Evolutionary conservation across 2,329 filamentous ascomycete species (phyloP).

Genomic region (Epichloe brachyelytri): DNA sequence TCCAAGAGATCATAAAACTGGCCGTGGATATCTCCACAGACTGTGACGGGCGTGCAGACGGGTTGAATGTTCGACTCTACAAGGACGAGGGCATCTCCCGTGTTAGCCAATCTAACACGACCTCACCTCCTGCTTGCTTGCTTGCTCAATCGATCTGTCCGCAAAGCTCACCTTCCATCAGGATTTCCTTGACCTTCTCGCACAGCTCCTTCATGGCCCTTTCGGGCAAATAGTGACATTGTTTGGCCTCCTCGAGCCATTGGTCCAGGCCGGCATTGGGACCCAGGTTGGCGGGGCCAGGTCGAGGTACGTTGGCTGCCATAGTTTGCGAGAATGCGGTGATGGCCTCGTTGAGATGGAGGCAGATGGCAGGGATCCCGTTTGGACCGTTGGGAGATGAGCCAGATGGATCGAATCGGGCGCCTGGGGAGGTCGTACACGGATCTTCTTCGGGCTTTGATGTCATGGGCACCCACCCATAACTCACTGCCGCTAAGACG

Average conservation of each 20-base stretch:
- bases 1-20: constrained; percentile 98
- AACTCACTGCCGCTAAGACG: not conserved
- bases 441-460: constrained; percentile 16
- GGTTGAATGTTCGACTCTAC: constrained; percentile 96
- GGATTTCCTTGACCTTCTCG: constrained; percentile 95
- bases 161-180: constrained; percentile 72
- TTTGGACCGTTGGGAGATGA: constrained; percentile 2
- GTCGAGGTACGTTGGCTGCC: constrained; percentile 57
- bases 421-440: not conserved
- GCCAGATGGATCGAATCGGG: not conserved
- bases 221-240: constrained; percentile 94
- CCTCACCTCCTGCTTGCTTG: not conserved
- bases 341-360: constrained; percentile 11
- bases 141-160: too few relatives aligned
- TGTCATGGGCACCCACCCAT: not conserved
- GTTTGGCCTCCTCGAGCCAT: constrained; percentile 93
- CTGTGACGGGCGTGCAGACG: constrained; percentile 89
- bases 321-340: constrained; percentile 17
- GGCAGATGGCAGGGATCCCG: constrained; percentile 8
- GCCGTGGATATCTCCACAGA: constrained; percentile 96
- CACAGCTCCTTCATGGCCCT: constrained; percentile 96
- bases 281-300: constrained; percentile 75
- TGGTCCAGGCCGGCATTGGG: constrained; percentile 81
- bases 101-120: not conserved
- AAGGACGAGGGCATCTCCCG: not conserved